phyloP scores from a whole-genome alignment of 2,329 filamentous ascomycete genomes.

The Scedosporium dehoogii region DNA sequence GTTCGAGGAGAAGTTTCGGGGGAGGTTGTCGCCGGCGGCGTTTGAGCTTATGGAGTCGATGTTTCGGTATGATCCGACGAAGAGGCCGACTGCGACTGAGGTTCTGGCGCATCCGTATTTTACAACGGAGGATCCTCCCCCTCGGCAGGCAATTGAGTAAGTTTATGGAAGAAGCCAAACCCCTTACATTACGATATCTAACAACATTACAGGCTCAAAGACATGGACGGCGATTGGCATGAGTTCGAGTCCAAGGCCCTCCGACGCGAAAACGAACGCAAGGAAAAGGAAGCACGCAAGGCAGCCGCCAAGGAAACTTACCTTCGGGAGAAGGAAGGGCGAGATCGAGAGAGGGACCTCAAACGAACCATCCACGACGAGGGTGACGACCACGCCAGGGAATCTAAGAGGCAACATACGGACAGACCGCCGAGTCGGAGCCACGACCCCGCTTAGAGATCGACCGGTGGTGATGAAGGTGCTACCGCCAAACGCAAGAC shows the following conservation, averaged over 20 bases:
- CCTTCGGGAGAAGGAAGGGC: conserved; percentile 6
- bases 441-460: background rate
- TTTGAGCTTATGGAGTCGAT: conserved; percentile 76
- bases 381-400: background rate
- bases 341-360: conserved; percentile 8
- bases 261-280: conserved; percentile 75
- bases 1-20: conserved; percentile 76
- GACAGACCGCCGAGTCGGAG: background rate
- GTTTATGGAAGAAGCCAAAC: no score
- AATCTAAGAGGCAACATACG: conserved; percentile 2
- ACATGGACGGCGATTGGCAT: conserved; percentile 91
- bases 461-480: background rate
- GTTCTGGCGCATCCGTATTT: conserved; percentile 87
- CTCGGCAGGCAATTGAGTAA: conserved; percentile 73
- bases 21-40: conserved; percentile 66
- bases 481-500: no score
- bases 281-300: conserved; percentile 41
- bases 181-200: no score
- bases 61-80: conserved; percentile 80
- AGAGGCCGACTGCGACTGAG: conserved; percentile 73
- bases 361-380: conserved; percentile 1
- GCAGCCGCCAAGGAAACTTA: conserved; percentile 29
- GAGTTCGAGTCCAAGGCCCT: conserved; percentile 96
- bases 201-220: conserved; percentile 49
- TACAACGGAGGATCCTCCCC: conserved; percentile 63